Percentiles rank a stretch among this genome's conserved stretches.
phyloP scores from a whole-genome alignment of 2,329 filamentous ascomycete genomes.

The Alternaria dauci region DNA sequence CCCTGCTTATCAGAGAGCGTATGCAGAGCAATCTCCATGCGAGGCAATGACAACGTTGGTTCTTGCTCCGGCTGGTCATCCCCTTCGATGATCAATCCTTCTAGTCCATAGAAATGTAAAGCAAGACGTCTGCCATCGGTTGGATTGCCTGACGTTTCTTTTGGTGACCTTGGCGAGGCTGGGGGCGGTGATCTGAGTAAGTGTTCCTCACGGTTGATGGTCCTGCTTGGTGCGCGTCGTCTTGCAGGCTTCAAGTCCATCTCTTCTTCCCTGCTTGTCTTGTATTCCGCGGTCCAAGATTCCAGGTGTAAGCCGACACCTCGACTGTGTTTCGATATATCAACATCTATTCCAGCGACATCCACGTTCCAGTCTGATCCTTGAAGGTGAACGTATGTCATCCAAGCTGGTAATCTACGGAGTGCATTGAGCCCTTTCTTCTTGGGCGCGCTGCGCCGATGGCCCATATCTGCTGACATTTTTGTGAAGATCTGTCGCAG shows the following conservation, averaged over 20 bases:
- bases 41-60: slow-evolving; percentile 84
- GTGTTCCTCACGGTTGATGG: slow-evolving; percentile 66
- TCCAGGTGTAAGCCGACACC: slow-evolving; percentile 88
- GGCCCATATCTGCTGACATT: slow-evolving; percentile 64
- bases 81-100: slow-evolving; percentile 89
- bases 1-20: slow-evolving; percentile 88
- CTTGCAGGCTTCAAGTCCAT: slow-evolving; percentile 66
- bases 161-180: slow-evolving; percentile 58
- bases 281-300: slow-evolving; percentile 88
- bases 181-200: slow-evolving; percentile 63
- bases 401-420: slow-evolving; percentile 81
- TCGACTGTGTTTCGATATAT: slow-evolving; percentile 81
- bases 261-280: slow-evolving; percentile 77
- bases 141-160: slow-evolving; percentile 57
- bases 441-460: slow-evolving; percentile 52
- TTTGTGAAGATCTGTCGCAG: slow-evolving; percentile 90
- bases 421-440: slow-evolving; percentile 66
- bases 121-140: slow-evolving; percentile 84
- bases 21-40: slow-evolving; percentile 85
- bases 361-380: slow-evolving; percentile 90
- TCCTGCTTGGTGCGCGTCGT: slow-evolving; percentile 76
- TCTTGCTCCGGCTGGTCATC: slow-evolving; percentile 84
- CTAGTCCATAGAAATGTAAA: slow-evolving; percentile 81
- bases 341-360: slow-evolving; percentile 84
- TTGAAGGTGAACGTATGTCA: slow-evolving; percentile 83